Conservation (phyloP, 2,329 filamentous ascomycete genomes). For the Claviceps pazoutovae region DNA sequence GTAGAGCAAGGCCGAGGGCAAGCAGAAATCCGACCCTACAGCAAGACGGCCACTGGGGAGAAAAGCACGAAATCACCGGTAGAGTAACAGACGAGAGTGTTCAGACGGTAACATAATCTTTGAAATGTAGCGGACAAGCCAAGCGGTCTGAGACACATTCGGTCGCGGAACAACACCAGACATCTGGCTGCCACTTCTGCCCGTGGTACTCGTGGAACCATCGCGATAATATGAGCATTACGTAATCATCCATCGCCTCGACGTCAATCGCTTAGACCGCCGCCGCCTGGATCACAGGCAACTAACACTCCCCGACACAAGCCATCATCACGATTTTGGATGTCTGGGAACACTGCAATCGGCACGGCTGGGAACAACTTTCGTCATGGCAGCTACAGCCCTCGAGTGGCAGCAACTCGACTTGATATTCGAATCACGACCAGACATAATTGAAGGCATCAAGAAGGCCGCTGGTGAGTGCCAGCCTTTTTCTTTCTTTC, state of each 20-base stretch:
- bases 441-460: conserved; percentile 42
- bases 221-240: background rate
- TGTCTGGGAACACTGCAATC: background rate
- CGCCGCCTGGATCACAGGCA: background rate
- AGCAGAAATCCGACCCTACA: background rate
- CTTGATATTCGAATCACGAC: conserved; percentile 39
- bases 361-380: background rate
- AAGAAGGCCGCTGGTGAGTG: conserved; percentile 36
- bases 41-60: background rate
- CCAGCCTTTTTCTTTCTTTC: background rate
- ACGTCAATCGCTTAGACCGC: conserved; percentile 2
- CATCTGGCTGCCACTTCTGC: too few relatives aligned
- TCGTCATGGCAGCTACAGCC: conserved; percentile 23
- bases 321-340: background rate
- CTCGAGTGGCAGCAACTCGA: conserved; percentile 37
- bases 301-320: conserved; percentile 3
- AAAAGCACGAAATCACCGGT: background rate
- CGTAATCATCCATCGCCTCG: conserved; percentile 5
- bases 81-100: background rate
- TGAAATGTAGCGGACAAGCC: background rate
- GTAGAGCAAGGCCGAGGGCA: background rate
- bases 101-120: background rate
- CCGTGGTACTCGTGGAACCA: too few relatives aligned
- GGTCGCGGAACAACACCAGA: too few relatives aligned
- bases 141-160: background rate